Evolutionary conservation across 495 filamentous ascomycete genomes (phyloP).

Genomic region (Penicillium riverlandense): DNA sequence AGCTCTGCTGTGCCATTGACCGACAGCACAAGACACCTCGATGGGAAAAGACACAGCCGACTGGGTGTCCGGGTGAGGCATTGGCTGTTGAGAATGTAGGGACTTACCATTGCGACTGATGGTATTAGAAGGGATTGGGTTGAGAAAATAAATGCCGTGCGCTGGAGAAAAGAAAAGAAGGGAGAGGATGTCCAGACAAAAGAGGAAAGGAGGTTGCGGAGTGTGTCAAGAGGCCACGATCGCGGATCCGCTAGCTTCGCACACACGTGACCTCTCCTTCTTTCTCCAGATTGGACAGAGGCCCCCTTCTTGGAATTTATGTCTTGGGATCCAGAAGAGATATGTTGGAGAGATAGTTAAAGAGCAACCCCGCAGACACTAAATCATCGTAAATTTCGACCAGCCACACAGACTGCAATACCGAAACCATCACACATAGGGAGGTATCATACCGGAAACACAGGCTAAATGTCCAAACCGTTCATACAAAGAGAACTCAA

Average conservation of each 20-base stretch:
- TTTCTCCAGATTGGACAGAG: too few species aligned
- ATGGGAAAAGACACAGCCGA: too few species aligned
- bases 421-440: background rate
- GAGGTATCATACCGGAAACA: conserved; percentile 32
- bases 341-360: too few species aligned
- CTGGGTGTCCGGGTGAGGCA: too few species aligned
- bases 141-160: conserved; percentile 2
- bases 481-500: conserved; percentile 7
- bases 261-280: too few species aligned
- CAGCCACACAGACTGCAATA: too few species aligned
- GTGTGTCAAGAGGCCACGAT: conserved; percentile 36
- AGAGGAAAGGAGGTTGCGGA: conserved; percentile 9
- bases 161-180: conserved; percentile 7
- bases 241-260: conserved; percentile 20
- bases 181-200: conserved; percentile 4
- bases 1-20: background rate
- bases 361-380: too few species aligned
- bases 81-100: conserved; percentile 1
- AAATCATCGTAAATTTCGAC: too few species aligned
- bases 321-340: too few species aligned
- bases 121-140: conserved; percentile 3
- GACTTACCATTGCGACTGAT: conserved; percentile 33
- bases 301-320: too few species aligned
- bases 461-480: conserved; percentile 19
- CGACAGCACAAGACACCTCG: too few species aligned